A percentile compares a stretch with the other conserved stretches of the same genome.
Evolutionary conservation across 192 early-diverging fungal species (phyloP).

Genomic region (Coemansia javaensis): DNA sequence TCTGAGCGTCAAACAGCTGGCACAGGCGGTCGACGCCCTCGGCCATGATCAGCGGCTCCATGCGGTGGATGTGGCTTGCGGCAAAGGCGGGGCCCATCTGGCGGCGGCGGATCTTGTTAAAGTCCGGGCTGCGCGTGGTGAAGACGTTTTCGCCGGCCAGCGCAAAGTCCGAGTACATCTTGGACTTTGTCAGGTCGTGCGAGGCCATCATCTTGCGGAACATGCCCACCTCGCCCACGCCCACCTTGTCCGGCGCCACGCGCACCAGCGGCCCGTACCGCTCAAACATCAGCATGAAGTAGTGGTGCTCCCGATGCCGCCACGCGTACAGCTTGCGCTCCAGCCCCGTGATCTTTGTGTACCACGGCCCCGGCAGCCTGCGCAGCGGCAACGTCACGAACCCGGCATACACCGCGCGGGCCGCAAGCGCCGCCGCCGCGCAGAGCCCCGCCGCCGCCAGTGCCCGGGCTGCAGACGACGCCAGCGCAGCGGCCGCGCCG

Average conservation of each 20-base stretch:
- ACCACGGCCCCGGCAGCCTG: conserved; percentile 25
- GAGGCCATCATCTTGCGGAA: conserved; percentile 17
- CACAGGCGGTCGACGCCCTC: conserved; percentile 17
- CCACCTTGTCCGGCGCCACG: conserved; percentile 8
- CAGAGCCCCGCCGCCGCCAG: background rate
- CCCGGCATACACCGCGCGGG: background rate
- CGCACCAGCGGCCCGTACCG: conserved; percentile 24
- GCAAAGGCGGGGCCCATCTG: conserved; percentile 23
- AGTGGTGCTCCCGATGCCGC: conserved; percentile 16
- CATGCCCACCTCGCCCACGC: conserved; percentile 14
- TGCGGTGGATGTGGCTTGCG: conserved; percentile 4
- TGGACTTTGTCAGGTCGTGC: conserved; percentile 14
- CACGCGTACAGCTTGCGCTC: conserved; percentile 24
- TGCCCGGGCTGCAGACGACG: no score
- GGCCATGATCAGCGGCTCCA: conserved; percentile 14
- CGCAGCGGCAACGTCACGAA: conserved; percentile 3
- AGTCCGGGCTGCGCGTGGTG: conserved; percentile 18
- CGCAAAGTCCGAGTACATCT: conserved; percentile 26
- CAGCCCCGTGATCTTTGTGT: conserved; percentile 13
- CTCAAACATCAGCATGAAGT: conserved; percentile 8
- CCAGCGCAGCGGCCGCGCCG: no score
- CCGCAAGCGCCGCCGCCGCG: background rate
- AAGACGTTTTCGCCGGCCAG: conserved; percentile 20
- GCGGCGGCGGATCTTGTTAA: conserved; percentile 13
- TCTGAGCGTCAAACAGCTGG: conserved; percentile 10